Percentiles rank a stretch among this genome's conserved stretches.
Evolutionary conservation across 345 rosid species (phyloP).

Genomic region (Fremontodendron californicum): DNA sequence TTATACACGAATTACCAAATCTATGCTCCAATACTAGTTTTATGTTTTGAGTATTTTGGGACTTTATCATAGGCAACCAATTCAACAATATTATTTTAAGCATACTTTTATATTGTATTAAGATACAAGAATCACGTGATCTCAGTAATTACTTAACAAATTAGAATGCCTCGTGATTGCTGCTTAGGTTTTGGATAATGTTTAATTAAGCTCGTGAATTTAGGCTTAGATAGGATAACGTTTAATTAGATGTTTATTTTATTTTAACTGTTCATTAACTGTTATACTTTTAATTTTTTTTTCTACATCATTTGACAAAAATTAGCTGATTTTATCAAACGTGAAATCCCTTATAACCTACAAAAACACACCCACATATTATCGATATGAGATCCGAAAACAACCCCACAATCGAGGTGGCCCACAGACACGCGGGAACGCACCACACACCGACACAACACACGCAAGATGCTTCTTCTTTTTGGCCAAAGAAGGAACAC

Average conservation of each 20-base stretch:
- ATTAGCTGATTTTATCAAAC: too few relatives aligned
- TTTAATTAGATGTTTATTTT: not conserved
- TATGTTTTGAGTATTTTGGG: slow-evolving; percentile 11
- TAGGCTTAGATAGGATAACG: not conserved
- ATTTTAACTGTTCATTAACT: not conserved
- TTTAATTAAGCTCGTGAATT: not conserved
- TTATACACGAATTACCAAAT: too few relatives aligned
- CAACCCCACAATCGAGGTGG: too few relatives aligned
- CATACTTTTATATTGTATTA: not conserved
- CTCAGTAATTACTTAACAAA: not conserved
- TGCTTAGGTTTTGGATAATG: slow-evolving; percentile 12
- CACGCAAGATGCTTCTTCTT: too few relatives aligned
- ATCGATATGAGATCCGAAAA: too few relatives aligned
- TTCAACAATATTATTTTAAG: not conserved
- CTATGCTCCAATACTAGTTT: not conserved
- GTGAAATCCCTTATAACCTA: too few relatives aligned
- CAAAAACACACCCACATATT: too few relatives aligned
- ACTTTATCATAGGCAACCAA: slow-evolving; percentile 19
- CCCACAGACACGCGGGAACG: too few relatives aligned
- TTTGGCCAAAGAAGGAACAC: too few relatives aligned
- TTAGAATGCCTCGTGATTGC: not conserved
- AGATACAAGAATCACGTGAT: not conserved
- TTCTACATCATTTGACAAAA: too few relatives aligned
- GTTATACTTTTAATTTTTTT: not conserved
- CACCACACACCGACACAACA: too few relatives aligned